These are phyloP conservation scores for Chalciporus piperatus DNA, from an alignment of 768 basidiomycete genomes.

Conservation along the genomic window DNA sequence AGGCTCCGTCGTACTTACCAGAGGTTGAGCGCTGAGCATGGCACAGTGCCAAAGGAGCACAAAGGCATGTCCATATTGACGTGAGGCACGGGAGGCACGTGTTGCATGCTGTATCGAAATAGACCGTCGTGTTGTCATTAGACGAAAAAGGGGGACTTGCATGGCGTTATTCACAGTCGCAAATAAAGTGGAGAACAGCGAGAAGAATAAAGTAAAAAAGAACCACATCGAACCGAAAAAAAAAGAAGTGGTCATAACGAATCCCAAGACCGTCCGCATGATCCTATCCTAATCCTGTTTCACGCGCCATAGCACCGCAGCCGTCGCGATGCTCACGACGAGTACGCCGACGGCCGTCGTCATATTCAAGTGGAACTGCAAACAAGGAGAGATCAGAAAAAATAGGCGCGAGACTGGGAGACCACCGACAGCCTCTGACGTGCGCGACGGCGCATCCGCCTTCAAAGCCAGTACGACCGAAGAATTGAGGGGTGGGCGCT, in stretches of 20 bases:
- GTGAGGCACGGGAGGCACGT: neutral
- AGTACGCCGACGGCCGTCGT: conserved; percentile 62
- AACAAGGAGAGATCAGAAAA: conserved; percentile 18
- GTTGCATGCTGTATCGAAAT: neutral
- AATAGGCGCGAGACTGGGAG: conserved; percentile 13
- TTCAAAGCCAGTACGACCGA: conserved; percentile 14
- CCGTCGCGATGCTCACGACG: conserved; percentile 64
- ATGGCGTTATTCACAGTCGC: conserved; percentile 27
- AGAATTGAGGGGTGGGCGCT: conserved; percentile 16
- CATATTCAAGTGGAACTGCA: conserved; percentile 30
- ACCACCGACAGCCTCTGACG: conserved; percentile 29
- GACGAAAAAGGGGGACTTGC: conserved; percentile 13
- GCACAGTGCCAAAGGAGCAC: too few relatives aligned
- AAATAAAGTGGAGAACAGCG: conserved; percentile 19
- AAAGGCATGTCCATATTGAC: too few relatives aligned
- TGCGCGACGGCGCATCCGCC: conserved; percentile 14
- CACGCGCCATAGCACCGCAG: conserved; percentile 71
- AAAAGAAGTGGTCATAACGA: conserved; percentile 13
- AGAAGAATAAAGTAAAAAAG: conserved; percentile 29
- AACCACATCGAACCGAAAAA: conserved; percentile 8
- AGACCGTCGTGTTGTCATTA: conserved; percentile 17
- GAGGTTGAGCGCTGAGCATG: too few relatives aligned
- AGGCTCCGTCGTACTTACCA: too few relatives aligned
- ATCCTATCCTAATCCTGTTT: conserved; percentile 39
- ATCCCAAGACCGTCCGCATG: conserved; percentile 15